A percentile compares a stretch with the other conserved stretches of the same genome.
Evolutionary conservation across 306 rosid genomes (phyloP).

Genomic region (Cicer cuneatum): DNA sequence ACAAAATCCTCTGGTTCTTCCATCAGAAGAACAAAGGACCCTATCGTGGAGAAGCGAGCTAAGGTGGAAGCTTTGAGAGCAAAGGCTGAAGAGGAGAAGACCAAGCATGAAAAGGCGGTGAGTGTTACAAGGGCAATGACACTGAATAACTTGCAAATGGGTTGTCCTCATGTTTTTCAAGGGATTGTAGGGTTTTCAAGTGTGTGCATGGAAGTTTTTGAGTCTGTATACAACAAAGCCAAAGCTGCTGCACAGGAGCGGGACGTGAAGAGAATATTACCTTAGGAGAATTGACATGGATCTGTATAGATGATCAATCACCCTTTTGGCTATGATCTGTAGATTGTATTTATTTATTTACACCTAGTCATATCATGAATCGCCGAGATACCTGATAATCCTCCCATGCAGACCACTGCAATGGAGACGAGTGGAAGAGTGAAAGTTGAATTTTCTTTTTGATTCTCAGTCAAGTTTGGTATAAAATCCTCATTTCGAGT

Average conservation of each 20-base stretch:
- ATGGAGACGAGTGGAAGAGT: constrained; percentile 1
- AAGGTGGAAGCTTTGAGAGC: constrained; percentile 71
- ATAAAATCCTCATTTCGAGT: constrained; percentile 23
- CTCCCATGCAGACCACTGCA: neutral
- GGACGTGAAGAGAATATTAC: constrained; percentile 73
- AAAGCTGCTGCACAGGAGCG: constrained; percentile 59
- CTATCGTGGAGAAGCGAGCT: constrained; percentile 68
- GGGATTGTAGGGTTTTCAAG: constrained; percentile 94
- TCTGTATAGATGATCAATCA: constrained; percentile 49
- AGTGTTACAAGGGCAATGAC: constrained; percentile 90
- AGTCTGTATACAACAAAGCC: constrained; percentile 80
- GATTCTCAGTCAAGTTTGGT: constrained; percentile 19
- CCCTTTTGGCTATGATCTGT: constrained; percentile 20
- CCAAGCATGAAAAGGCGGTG: constrained; percentile 74
- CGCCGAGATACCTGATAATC: constrained; percentile 2
- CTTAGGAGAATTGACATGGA: constrained; percentile 37
- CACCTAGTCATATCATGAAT: constrained; percentile 16
- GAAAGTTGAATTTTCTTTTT: constrained; percentile 35
- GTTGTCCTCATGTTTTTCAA: constrained; percentile 93
- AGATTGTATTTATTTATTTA: constrained; percentile 8
- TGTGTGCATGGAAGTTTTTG: constrained; percentile 84
- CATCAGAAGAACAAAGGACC: constrained; percentile 54
- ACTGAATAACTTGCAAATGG: constrained; percentile 89
- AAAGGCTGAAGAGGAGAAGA: constrained; percentile 87
- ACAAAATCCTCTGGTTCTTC: constrained; percentile 47